Evolutionary conservation across 495 filamentous ascomycete genomes (phyloP).

Genomic region (Podospora conica): DNA sequence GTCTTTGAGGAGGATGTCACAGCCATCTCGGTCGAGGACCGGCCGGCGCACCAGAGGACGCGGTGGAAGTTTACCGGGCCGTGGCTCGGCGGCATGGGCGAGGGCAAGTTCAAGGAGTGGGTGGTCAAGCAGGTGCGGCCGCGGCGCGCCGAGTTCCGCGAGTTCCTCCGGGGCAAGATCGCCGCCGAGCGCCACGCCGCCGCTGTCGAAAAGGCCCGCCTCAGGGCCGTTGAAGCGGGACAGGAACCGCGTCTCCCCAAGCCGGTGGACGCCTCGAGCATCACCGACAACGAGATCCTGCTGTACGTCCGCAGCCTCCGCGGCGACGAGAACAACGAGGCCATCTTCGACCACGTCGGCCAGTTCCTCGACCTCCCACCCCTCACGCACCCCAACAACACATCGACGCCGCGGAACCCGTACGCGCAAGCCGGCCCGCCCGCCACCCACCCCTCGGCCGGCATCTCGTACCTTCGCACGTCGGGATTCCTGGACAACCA

Average conservation of each 20-base stretch:
- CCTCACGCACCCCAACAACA: slow-evolving; percentile 15
- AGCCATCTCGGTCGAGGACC: slow-evolving; percentile 26
- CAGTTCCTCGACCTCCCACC: slow-evolving; percentile 53
- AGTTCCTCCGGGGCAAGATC: slow-evolving; percentile 48
- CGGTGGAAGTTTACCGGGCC: slow-evolving; percentile 77
- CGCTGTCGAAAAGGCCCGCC: slow-evolving; percentile 36
- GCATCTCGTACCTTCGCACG: slow-evolving; percentile 77
- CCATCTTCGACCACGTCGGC: slow-evolving; percentile 43
- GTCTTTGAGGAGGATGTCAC: slow-evolving; percentile 61
- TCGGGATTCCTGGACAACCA: slow-evolving; percentile 67
- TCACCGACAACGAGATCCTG: slow-evolving; percentile 56
- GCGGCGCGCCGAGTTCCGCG: slow-evolving; percentile 54
- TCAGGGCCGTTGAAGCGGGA: too few species aligned
- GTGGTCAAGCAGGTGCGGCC: slow-evolving; percentile 55
- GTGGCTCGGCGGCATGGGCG: slow-evolving; percentile 69
- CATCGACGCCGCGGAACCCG: slow-evolving; percentile 21
- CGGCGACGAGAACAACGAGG: slow-evolving; percentile 37
- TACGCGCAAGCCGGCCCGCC: slow-evolving; percentile 62
- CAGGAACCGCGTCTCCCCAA: too few species aligned
- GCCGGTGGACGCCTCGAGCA: slow-evolving; percentile 26
- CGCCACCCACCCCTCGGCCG: slow-evolving; percentile 85
- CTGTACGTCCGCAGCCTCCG: slow-evolving; percentile 56
- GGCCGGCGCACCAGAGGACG: slow-evolving; percentile 27
- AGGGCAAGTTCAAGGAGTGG: slow-evolving; percentile 64
- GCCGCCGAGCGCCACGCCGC: slow-evolving; percentile 41